Conservation (phyloP, 495 filamentous ascomycete species). For the Xylaria bambusicola region DNA sequence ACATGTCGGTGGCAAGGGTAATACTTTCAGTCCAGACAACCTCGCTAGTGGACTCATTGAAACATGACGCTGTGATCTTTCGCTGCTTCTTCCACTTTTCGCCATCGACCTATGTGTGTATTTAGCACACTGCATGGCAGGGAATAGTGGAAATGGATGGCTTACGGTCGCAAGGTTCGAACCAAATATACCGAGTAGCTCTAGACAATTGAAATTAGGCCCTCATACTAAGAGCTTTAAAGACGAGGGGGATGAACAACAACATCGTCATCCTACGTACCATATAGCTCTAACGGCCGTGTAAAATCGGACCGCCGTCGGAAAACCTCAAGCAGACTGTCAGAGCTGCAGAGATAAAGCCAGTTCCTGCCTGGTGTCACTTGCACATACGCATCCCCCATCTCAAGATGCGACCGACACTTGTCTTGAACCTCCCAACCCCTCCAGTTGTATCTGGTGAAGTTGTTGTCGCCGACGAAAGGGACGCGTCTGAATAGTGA, state of each 20-base stretch:
- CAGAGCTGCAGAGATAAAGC: slow-evolving; percentile 44
- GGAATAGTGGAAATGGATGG: too few species aligned
- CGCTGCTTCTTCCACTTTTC: slow-evolving; percentile 49
- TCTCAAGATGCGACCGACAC: slow-evolving; percentile 38
- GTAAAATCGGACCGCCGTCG: slow-evolving; percentile 44
- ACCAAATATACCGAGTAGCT: slow-evolving; percentile 48
- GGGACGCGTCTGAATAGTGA: slow-evolving; percentile 22
- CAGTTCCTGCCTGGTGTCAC: slow-evolving; percentile 46
- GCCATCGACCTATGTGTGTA: too few species aligned
- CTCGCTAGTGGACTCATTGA: slow-evolving; percentile 51
- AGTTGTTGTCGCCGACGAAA: slow-evolving; percentile 33
- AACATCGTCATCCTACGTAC: too few species aligned
- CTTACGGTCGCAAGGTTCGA: slow-evolving; percentile 47
- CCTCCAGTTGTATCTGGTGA: slow-evolving; percentile 35
- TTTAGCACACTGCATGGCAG: too few species aligned
- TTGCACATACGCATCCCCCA: slow-evolving; percentile 44
- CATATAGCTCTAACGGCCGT: slow-evolving; percentile 39
- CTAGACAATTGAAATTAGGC: slow-evolving; percentile 14
- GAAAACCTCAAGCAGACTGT: slow-evolving; percentile 40
- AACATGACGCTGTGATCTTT: slow-evolving; percentile 40
- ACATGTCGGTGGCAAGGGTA: slow-evolving; percentile 51
- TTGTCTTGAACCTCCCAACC: slow-evolving; percentile 42
- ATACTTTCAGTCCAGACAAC: slow-evolving; percentile 49
- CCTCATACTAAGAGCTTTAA: neutral
- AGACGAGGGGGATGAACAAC: slow-evolving; percentile 11